Evolutionary conservation across 2,329 filamentous ascomycete genomes (phyloP), one percentile per base, ranked within the genome.

Genomic region (Cordyceps javanica): DNA sequence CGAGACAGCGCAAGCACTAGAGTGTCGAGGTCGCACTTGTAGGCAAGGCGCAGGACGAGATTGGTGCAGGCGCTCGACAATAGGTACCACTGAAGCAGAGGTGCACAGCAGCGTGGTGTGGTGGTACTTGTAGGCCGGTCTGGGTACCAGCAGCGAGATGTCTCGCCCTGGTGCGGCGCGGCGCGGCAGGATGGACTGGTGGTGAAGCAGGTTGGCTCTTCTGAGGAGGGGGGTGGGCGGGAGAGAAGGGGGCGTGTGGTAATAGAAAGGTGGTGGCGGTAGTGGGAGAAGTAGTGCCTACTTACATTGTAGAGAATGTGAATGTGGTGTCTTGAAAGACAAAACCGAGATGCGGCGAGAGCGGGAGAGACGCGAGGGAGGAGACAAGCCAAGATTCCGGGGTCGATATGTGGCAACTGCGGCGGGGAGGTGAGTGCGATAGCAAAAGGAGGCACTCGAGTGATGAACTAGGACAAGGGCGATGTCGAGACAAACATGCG

Each of bases 151-250:
- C 42, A 39, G 53, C 28, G 26, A 48, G 42, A 55, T 55, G 53
- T 55, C 53, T 55, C 53, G 53, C 53, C 21, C 32, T 55, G 53
- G 32, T 48, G 53, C 53, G 48, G 42, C 25, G 21, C 41, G 32
- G 53, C 53, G 53, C 44, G 53, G 53, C 34, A 55, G 28, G 50
- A 41, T 23, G n/a, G 25, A 39, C 36, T 45, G 26, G 16, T 55
- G 44, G 30, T 41, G 39, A 36, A 34, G 51, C 32, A 54, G 21
- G 51, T 25, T 28, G 52, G 41, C 28, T 48, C 26, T 38, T 32
- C 32, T 30, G 34, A 25, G 53, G 42, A 28, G 39, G 41, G 53
- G 53, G 53, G 42, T 48, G 53, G 25, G 25, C 23, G n/a, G n/a
- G 53, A n/a, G 41, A n/a, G 41, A 39, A 26, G 28, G 52, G 41